Percentiles rank a stretch among this genome's conserved stretches.
Conservation (phyloP, 768 basidiomycete species). For the Russula sp. region DNA sequence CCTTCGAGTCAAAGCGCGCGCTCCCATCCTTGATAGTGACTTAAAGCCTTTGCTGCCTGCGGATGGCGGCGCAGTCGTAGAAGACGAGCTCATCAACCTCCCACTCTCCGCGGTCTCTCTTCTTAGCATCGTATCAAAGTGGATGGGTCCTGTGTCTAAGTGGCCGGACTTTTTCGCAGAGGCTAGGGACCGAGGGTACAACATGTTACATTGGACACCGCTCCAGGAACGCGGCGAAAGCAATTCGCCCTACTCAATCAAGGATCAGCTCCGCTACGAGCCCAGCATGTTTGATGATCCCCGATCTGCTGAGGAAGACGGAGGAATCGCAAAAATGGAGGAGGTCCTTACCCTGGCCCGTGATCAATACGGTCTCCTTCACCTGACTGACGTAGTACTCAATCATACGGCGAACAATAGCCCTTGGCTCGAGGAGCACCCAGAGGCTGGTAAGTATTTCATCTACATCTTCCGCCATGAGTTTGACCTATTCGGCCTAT, state of each 20-base stretch:
- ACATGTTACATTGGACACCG: conserved; percentile 97
- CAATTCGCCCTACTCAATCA: conserved; percentile 90
- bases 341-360: conserved; percentile 62
- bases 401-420: conserved; percentile 97
- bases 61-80: conserved; percentile 47
- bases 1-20: conserved; percentile 66
- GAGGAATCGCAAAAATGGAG: conserved; percentile 52
- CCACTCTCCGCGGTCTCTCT: conserved; percentile 86
- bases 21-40: conserved; percentile 60
- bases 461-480: not conserved
- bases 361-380: conserved; percentile 84
- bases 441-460: conserved; percentile 74
- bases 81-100: conserved; percentile 53
- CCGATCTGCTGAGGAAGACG: conserved; percentile 37
- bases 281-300: conserved; percentile 53
- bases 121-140: conserved; percentile 90
- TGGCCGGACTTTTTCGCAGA: conserved; percentile 82
- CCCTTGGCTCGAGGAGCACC: conserved; percentile 86
- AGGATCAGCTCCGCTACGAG: conserved; percentile 81
- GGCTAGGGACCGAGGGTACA: conserved; percentile 87
- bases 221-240: conserved; percentile 87
- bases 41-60: conserved; percentile 46
- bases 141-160: conserved; percentile 83
- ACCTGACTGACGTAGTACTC: conserved; percentile 90
- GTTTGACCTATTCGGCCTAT: not conserved